A percentile compares a stretch with the other conserved stretches of the same genome.
These are phyloP conservation scores for Myriosclerotinia curreyana DNA, from an alignment of 2,329 filamentous ascomycete species.

Conservation along the genomic window DNA sequence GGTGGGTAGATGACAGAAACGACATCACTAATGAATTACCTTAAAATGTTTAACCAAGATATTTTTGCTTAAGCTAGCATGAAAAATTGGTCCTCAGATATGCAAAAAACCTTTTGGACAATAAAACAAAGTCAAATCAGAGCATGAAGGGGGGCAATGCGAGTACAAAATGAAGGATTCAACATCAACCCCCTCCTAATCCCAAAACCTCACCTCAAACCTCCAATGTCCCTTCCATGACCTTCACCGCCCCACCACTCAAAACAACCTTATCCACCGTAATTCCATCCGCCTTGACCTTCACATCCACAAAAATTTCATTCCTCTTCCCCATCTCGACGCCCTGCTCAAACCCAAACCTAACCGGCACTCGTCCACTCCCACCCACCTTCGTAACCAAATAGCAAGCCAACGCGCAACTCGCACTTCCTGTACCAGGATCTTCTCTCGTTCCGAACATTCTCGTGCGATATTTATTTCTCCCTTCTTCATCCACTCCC, in stretches of 20 bases:
- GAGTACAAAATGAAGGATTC: neutral
- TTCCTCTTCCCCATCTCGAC: slow-evolving; percentile 58
- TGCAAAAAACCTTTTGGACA: neutral
- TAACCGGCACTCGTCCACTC: slow-evolving; percentile 43
- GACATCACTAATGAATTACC: no score
- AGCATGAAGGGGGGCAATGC: neutral
- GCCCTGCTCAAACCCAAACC: slow-evolving; percentile 55
- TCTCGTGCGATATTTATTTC: slow-evolving; percentile 50
- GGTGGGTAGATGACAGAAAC: no score
- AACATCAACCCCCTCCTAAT: neutral
- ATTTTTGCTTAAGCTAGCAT: neutral
- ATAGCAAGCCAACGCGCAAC: slow-evolving; percentile 54
- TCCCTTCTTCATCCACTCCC: slow-evolving; percentile 34
- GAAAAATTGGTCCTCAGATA: neutral
- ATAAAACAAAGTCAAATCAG: neutral
- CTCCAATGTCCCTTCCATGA: slow-evolving; percentile 33
- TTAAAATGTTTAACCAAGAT: neutral
- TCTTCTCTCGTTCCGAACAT: slow-evolving; percentile 56
- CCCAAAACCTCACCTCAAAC: neutral
- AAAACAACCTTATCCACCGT: slow-evolving; percentile 29
- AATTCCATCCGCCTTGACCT: slow-evolving; percentile 15
- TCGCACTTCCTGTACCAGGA: slow-evolving; percentile 61
- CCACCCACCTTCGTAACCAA: slow-evolving; percentile 47
- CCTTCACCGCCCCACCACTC: slow-evolving; percentile 29
- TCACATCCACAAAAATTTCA: slow-evolving; percentile 34